Percentiles rank a stretch among this genome's conserved stretches.
Conservation (phyloP, 2,329 filamentous ascomycete genomes). For the Botrytis medusae region DNA sequence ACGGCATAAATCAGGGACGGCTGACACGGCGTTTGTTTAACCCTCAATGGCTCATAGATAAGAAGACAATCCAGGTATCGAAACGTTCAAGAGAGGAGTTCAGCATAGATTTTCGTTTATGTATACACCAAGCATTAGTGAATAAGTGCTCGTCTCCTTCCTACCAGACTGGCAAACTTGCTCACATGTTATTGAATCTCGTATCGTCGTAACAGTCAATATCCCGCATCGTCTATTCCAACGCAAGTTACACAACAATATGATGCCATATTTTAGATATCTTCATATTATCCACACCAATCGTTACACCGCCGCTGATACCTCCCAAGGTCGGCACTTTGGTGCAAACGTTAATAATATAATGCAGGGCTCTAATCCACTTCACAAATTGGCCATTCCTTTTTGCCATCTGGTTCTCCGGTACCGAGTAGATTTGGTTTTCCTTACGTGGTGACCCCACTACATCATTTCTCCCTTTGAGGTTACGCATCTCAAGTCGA, state of each 20-base stretch:
- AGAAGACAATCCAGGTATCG: neutral
- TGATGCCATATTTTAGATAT: neutral
- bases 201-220: neutral
- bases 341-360: neutral
- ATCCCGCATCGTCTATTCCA: neutral
- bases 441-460: conserved; percentile 6
- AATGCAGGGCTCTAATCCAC: neutral
- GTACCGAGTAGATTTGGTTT: conserved; percentile 1
- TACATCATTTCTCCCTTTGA: neutral
- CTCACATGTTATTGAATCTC: neutral
- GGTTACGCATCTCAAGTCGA: conserved; percentile 4
- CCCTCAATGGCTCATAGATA: neutral
- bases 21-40: neutral
- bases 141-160: neutral
- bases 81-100: neutral
- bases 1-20: neutral
- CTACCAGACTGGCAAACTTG: neutral
- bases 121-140: neutral
- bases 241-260: neutral
- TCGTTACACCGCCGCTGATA: neutral
- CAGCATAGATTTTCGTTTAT: neutral
- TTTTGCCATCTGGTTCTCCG: neutral
- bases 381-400: neutral
- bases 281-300: neutral
- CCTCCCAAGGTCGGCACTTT: neutral